Base-by-base conservation (phyloP, 805 yeast species). In the Candida pseudoglaebosa region DNA sequence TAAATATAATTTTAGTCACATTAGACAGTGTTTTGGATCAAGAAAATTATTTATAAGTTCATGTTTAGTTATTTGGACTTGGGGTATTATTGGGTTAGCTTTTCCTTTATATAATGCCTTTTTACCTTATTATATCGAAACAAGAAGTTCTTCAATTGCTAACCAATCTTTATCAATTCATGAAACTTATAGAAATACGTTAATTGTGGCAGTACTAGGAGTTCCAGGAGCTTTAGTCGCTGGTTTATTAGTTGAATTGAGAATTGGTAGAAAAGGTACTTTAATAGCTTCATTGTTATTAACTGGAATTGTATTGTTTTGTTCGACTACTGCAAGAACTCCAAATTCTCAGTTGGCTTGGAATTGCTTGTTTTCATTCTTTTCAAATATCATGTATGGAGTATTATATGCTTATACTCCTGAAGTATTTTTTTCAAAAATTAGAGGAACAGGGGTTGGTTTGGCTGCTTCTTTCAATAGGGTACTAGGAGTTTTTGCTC, bases 381-480 rank as follows among this genome's bases (percentile, higher is more conserved):
- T 73, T 24, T 75, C 82, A 14, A 77, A 74, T 54, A 63, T 77
- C 34, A 63, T 66, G 67, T 79, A 76, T 52, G 82, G 80, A 4
- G 73, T 75, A 16, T 57, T 80, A 15, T 80, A 78, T 49, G 85
- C 84, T 4, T 79, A 77, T 51, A 78, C 84, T 3, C 86, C 85
- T 0, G 84, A 80, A 51, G 74, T 77, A 17, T 70, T 80, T 55
- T 80, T 80, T 28, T 51, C 70, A 1, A 58, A 54, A 37, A 56
- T 63, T 28, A 49, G 71, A 43, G 80, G 80, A 12, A 79, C 85
- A 1, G 85, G 82, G 33, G 73, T 74, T 31, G 82, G 83, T 3
- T 47, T 80, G 13, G 75, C 80, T 6, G 67, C 82, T n/a, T 76
- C 77, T 5, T 64, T 67, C 24, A 71, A 71, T 45, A 61, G 84